A percentile compares a stretch with the other conserved stretches of the same genome.
Evolutionary conservation across 306 rosid species (phyloP).

Genomic region (peach (Prunus persica)): Prunus_persica_NCBIv2 NC_034010.1:26031001-26031500

Average conservation of each 20-base stretch:
- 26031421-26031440: constrained; percentile 45
- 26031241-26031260: constrained; percentile 11
- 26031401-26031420: constrained; percentile 17
- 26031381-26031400: constrained; percentile 15
- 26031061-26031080: constrained; percentile 98
- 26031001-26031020: constrained; percentile 59
- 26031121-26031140: constrained; percentile 67
- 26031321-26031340: constrained; percentile 99
- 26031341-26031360: constrained; percentile 22
- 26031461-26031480: constrained; percentile 85
- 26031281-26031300: constrained; percentile 94
- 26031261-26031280: constrained; percentile 55
- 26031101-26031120: constrained; percentile 98
- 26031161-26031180: neutral
- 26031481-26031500: constrained; percentile 96
- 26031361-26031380: constrained; percentile 11
- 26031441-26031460: constrained; percentile 95
- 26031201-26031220: neutral
- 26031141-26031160: neutral
- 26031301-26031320: constrained; percentile 95
- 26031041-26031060: constrained; percentile 99
- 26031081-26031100: constrained; percentile 99
- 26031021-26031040: constrained; percentile 98
- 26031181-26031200: neutral
- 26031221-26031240: neutral